Conservation (phyloP, 75 land plant genomes). For the Pseudotsuga menziesii region DNA sequence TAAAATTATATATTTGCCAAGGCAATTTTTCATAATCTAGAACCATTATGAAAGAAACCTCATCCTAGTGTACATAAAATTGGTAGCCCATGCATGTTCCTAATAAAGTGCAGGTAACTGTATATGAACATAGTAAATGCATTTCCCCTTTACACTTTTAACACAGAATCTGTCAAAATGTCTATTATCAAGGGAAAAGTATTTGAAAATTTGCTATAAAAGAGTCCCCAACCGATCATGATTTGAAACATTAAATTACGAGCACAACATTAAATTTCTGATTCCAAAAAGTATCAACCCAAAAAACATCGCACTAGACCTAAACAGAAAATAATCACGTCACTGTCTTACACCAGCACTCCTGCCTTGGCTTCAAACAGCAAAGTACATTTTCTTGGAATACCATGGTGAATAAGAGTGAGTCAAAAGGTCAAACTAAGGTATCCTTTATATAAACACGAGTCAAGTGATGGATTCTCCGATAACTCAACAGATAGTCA, state of each 20-base stretch:
- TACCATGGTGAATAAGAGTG: not conserved
- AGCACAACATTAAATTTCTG: conserved; percentile 9
- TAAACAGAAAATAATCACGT: not conserved
- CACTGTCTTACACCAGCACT: not conserved
- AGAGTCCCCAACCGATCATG: not conserved
- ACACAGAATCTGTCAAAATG: too few relatives aligned
- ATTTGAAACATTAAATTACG: not conserved
- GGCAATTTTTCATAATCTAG: not conserved
- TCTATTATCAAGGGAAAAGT: too few relatives aligned
- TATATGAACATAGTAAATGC: too few relatives aligned
- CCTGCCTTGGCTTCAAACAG: not conserved
- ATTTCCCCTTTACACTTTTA: too few relatives aligned
- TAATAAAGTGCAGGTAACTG: not conserved
- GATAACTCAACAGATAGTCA: too few relatives aligned
- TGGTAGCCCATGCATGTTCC: not conserved
- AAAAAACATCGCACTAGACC: not conserved
- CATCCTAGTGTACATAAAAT: not conserved
- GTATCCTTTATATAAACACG: too few relatives aligned
- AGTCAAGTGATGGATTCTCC: too few relatives aligned
- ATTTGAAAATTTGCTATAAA: too few relatives aligned
- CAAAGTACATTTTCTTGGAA: not conserved
- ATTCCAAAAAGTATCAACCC: conserved; percentile 14
- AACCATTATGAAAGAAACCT: not conserved
- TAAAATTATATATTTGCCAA: not conserved
- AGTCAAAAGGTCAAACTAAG: not conserved